Base-by-base conservation (phyloP, 768 basidiomycete genomes). In the Podaxis carcinomalis region DNA sequence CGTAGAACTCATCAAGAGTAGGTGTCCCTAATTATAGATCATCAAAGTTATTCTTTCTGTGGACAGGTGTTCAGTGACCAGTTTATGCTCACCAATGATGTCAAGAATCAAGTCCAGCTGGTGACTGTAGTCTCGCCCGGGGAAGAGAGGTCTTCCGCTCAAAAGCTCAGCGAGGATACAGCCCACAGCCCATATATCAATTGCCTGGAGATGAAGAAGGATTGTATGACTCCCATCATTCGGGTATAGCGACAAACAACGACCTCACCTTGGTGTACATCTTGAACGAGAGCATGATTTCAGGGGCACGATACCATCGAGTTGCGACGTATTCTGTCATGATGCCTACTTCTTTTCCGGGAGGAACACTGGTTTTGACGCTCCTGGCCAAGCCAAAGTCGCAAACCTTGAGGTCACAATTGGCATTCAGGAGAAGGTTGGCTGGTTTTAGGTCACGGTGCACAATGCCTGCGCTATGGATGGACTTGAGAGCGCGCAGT, bases 281-380 rank as follows among this genome's bases (percentile, higher is more conserved):
- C 77, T 93, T 92, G 84, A 94, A 95, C 2, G 89, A 92, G 55
- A 95, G 79, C 93, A 96, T 96, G 70, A 95, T 93, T 73, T 96
- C 94, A 0, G 93, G 93, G 0, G 94, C 93, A 51, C 92, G 85
- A 71, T 95, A 96, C 93, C 92, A 95, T 57, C 93, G 77, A 56
- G 94, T 95, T 1, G 93, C 93, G 56, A 96, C 93, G 67, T 92
- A 93, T 75, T 90, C 89, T 23, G 87, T 88, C 88, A 89, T 88
- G 62, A 87, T 69, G 2, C 87, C 87, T 23, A 79, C 77, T 67
- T 89, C 88, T 70, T 86, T 87, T 19, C 82, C 83, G 32, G 78
- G 78, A 3, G 79, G 69, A 7, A 80, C 73, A 55, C 81, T 81
- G 42, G 80, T 81, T 68, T 85, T 82, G 51, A 87, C 80, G 64